A percentile compares a stretch with the other conserved stretches of the same genome.
Conservation (phyloP, 202 grass and related monocot species). For the Alloteropsis angusta region DNA sequence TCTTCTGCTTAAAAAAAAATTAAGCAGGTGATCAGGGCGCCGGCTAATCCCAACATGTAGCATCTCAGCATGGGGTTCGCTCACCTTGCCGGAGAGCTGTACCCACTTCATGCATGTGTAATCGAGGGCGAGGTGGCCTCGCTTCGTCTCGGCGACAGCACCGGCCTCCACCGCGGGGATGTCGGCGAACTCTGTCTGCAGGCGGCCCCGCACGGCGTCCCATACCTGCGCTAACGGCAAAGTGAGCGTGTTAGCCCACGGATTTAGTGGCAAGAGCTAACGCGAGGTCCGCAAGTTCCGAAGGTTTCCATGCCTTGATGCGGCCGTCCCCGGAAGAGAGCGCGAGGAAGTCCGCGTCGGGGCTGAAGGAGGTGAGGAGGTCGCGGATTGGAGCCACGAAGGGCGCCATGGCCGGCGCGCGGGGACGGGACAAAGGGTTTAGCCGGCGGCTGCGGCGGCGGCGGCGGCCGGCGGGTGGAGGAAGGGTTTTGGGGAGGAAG, state of each 20-base stretch:
- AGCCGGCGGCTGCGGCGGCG: background rate
- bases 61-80: background rate
- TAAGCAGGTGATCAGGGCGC: slow-evolving; percentile 9
- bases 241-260: background rate
- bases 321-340: slow-evolving; percentile 78
- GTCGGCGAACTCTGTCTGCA: slow-evolving; percentile 78
- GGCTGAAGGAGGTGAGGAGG: slow-evolving; percentile 74
- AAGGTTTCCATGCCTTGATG: slow-evolving; percentile 50
- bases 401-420: slow-evolving; percentile 30
- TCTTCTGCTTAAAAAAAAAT: slow-evolving; percentile 52
- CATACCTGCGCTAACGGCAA: slow-evolving; percentile 55
- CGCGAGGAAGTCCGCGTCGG: slow-evolving; percentile 63
- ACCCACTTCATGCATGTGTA: slow-evolving; percentile 99
- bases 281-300: background rate
- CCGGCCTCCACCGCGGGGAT: slow-evolving; percentile 46
- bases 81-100: slow-evolving; percentile 68
- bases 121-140: slow-evolving; percentile 87
- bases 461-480: background rate
- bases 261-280: background rate
- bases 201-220: slow-evolving; percentile 65
- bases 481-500: slow-evolving; percentile 25
- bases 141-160: slow-evolving; percentile 38
- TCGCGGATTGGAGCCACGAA: slow-evolving; percentile 39
- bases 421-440: slow-evolving; percentile 33
- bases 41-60: background rate